These are phyloP conservation scores for Helicosporidium sp. DNA, from an alignment of 139 green algal species.

Conservation along the genomic window DNA sequence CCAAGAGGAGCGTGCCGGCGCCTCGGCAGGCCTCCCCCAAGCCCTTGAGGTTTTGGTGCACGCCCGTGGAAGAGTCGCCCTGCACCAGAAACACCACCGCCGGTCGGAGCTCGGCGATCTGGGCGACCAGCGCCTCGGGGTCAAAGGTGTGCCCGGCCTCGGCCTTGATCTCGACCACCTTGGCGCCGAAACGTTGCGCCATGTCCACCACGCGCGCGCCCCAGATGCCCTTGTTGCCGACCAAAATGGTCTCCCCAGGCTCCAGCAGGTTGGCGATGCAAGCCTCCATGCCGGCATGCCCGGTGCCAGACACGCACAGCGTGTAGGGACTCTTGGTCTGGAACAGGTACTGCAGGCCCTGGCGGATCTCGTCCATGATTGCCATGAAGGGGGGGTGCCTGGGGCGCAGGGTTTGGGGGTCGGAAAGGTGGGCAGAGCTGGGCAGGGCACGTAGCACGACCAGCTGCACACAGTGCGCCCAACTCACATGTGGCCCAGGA, in stretches of 20 bases:
- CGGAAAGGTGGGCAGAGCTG: background rate
- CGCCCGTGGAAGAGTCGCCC: slow-evolving; percentile 68
- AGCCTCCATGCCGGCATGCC: slow-evolving; percentile 81
- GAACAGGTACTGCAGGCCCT: slow-evolving; percentile 56
- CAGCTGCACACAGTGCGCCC: background rate
- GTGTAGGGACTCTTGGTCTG: slow-evolving; percentile 71
- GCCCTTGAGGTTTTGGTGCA: slow-evolving; percentile 50
- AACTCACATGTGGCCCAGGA: slow-evolving; percentile 57
- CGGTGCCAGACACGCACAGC: slow-evolving; percentile 57
- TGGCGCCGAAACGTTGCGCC: slow-evolving; percentile 50
- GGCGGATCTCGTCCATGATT: slow-evolving; percentile 71
- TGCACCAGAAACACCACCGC: slow-evolving; percentile 60
- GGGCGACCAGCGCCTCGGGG: slow-evolving; percentile 31
- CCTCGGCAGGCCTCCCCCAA: slow-evolving; percentile 60
- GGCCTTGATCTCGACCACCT: slow-evolving; percentile 45
- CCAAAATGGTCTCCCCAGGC: slow-evolving; percentile 64
- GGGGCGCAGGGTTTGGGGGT: background rate
- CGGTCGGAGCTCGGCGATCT: slow-evolving; percentile 56
- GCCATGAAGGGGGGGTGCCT: slow-evolving; percentile 78
- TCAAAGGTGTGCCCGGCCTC: slow-evolving; percentile 48
- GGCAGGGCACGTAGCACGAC: background rate
- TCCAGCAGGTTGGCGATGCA: slow-evolving; percentile 74
- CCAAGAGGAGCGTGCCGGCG: slow-evolving; percentile 65
- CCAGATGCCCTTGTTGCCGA: slow-evolving; percentile 75
- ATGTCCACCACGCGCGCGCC: slow-evolving; percentile 66